Base-by-base conservation (phyloP, 345 rosid genomes). In the Fremontodendron californicum region DNA sequence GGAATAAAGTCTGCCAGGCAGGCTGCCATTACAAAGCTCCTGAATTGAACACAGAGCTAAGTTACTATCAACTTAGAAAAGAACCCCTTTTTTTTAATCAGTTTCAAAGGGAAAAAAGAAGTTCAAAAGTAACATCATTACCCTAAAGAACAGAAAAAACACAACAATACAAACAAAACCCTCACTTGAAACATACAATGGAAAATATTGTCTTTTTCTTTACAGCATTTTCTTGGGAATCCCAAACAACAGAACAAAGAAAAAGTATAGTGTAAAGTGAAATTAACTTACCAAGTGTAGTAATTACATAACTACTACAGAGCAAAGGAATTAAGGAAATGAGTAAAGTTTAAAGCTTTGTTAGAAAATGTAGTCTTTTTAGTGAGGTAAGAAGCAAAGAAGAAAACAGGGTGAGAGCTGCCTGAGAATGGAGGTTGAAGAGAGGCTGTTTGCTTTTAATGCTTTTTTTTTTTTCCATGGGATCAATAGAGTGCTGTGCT, bases 101-200 rank as follows among this genome's bases (percentile, higher is more conserved):
- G 19, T 3, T 42, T 39, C 58, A 60, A 69, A 54, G 52, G 27
- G 6, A 21, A 71, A n/a, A 33, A 62, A 74, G 73, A 58, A 55
- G 39, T 76, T 77, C 75, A 81, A 81, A 71, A 72, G 74, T 37
- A 66, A n/a, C 77, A 82, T 84, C 78, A 84, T 82, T 80, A 45
- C 87, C 18, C 18, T 54, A 16, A 33, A 61, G 45, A 46, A 25
- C 35, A 35, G 71, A 5, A 68, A 74, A 81, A 49, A 39, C 48
- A 19, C 39, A 45, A 19, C 33, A 73, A 27, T 46, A 69, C 3
- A 55, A 16, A 21, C 46, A 43, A 19, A 51, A 49, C 21, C 23
- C 39, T 23, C 45, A n/a, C 13, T 11, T 55, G 37, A 51, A 51
- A 66, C 9, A 76, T 49, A 13, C 27, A 33, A 45, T 25, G 58